Evolutionary conservation across 805 yeast species (phyloP).

Genomic region (Saccharomycopsis babjevae): DNA sequence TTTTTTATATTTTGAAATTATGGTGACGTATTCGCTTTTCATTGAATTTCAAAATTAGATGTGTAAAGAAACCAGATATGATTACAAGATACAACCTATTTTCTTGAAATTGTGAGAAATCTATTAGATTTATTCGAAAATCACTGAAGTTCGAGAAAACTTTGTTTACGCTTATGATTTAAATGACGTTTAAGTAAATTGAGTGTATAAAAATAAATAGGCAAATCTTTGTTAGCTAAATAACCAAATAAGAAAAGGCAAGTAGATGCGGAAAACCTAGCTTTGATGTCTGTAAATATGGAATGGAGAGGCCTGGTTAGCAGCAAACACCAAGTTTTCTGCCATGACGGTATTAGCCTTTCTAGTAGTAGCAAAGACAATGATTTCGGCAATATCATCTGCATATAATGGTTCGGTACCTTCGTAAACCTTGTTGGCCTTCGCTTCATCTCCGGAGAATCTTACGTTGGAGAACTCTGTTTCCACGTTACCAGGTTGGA

Average conservation of each 20-base stretch:
- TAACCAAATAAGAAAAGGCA: neutral
- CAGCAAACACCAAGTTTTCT: conserved; percentile 74
- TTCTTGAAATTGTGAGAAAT: too few species aligned
- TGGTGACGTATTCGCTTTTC: too few species aligned
- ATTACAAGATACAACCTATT: too few species aligned
- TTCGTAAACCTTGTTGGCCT: conserved; percentile 44
- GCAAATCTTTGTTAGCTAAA: too few species aligned
- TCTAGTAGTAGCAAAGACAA: conserved; percentile 58
- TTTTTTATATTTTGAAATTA: too few species aligned
- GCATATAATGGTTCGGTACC: conserved; percentile 48
- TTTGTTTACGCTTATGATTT: too few species aligned
- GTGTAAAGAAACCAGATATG: too few species aligned
- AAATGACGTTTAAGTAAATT: too few species aligned
- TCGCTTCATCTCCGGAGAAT: conserved; percentile 44
- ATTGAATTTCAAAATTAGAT: too few species aligned
- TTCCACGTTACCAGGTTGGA: conserved; percentile 63
- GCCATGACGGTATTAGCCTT: conserved; percentile 66
- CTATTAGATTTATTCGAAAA: too few species aligned
- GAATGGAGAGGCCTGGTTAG: conserved; percentile 54
- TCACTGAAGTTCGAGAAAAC: too few species aligned
- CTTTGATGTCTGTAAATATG: conserved; percentile 12
- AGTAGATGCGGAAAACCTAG: neutral
- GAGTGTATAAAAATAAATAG: too few species aligned
- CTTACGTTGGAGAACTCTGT: conserved; percentile 56
- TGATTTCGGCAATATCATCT: conserved; percentile 65